A percentile compares a stretch with the other conserved stretches of the same genome.
These are phyloP conservation scores for Abortiporus biennis DNA, from an alignment of 1,284 basidiomycete genomes.

Conservation along the genomic window DNA sequence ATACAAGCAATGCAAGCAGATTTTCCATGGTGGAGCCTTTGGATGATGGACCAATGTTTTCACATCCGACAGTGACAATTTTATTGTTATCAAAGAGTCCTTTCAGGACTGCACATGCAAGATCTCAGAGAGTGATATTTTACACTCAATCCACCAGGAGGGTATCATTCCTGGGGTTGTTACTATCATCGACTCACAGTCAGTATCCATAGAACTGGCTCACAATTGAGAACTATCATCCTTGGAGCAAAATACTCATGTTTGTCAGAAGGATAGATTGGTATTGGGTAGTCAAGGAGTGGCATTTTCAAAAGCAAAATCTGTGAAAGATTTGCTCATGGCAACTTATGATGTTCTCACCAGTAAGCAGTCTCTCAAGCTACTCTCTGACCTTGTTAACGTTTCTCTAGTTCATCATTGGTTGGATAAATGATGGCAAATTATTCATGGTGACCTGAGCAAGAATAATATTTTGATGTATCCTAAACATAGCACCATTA, in stretches of 20 bases:
- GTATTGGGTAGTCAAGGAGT: conserved; percentile 4
- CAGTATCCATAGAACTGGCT: too few species aligned
- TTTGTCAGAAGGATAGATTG: neutral
- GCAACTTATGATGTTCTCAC: conserved; percentile 8
- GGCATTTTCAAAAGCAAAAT: conserved; percentile 1
- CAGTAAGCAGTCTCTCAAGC: conserved; percentile 4
- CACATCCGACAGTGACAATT: neutral
- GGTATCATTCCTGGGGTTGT: conserved; percentile 10
- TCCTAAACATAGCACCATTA: too few species aligned
- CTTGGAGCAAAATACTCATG: neutral
- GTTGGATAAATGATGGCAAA: neutral
- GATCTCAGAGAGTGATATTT: conserved; percentile 1
- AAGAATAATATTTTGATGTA: conserved; percentile 10
- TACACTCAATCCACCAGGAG: conserved; percentile 2
- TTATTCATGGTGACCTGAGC: conserved; percentile 11
- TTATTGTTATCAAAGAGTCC: conserved; percentile 8
- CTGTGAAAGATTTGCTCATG: conserved; percentile 9
- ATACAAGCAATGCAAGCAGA: neutral
- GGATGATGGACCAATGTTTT: conserved; percentile 7
- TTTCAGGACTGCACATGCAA: neutral
- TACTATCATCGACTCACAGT: too few species aligned
- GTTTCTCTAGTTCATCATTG: conserved; percentile 4
- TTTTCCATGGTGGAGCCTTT: neutral
- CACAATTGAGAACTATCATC: neutral
- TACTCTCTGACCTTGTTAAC: neutral